Conservation (phyloP, 1,284 basidiomycete species). For the Ustilago loliicola region DNA sequence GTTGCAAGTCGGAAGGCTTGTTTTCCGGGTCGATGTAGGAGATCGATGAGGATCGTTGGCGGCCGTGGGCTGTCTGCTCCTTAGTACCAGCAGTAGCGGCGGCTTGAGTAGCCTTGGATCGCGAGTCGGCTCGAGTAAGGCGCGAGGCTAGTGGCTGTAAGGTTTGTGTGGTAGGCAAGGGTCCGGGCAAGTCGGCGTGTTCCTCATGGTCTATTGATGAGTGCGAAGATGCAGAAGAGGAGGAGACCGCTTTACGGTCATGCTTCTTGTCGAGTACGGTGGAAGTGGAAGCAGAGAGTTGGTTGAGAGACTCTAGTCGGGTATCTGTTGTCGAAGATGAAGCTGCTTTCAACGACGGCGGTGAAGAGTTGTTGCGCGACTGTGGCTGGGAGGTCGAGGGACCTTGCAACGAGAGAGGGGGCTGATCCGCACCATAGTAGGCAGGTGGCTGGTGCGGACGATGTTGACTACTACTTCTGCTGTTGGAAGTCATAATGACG, state of each 20-base stretch:
- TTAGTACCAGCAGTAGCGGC: not conserved
- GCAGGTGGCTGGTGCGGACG: constrained; percentile 42
- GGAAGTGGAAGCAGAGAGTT: constrained; percentile 19
- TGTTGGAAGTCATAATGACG: constrained; percentile 29
- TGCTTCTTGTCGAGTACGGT: constrained; percentile 8
- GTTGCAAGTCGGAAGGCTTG: constrained; percentile 34
- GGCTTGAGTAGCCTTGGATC: constrained; percentile 3
- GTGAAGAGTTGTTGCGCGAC: constrained; percentile 25
- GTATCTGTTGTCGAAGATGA: constrained; percentile 35
- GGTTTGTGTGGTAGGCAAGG: constrained; percentile 33
- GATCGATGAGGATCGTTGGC: constrained; percentile 33
- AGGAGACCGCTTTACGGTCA: not conserved
- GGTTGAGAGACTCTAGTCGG: constrained; percentile 12
- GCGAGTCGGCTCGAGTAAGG: constrained; percentile 30
- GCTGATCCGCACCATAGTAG: constrained; percentile 37
- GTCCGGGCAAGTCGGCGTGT: constrained; percentile 40
- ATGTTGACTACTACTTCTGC: constrained; percentile 31
- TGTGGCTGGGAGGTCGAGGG: constrained; percentile 19
- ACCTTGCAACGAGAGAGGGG: constrained; percentile 27
- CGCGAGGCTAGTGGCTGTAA: constrained; percentile 42
- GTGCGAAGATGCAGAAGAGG: constrained; percentile 19
- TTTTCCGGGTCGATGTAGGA: constrained; percentile 35
- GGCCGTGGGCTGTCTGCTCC: constrained; percentile 8
- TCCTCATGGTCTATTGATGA: constrained; percentile 34
- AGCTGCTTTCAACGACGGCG: constrained; percentile 17